A percentile compares a stretch with the other conserved stretches of the same genome.
Evolutionary conservation across 345 rosid genomes (phyloP).

Genomic region (Toxicodendron radicans): DNA sequence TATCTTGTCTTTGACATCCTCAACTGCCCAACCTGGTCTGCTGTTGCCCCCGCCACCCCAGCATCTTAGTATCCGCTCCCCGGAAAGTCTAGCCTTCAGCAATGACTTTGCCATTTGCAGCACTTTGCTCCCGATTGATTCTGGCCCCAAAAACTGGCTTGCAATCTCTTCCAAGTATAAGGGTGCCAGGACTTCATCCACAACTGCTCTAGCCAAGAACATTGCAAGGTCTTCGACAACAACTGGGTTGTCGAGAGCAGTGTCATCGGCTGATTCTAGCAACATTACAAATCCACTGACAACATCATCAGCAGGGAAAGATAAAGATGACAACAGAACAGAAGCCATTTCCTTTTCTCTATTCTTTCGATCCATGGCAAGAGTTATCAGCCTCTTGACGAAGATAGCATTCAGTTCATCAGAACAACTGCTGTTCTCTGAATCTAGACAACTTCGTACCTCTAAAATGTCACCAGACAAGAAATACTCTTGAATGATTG

Average conservation of each 20-base stretch:
- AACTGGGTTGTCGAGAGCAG: constrained; percentile 73
- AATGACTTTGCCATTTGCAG: constrained; percentile 73
- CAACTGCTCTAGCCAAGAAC: constrained; percentile 83
- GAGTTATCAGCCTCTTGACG: constrained; percentile 66
- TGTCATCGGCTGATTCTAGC: constrained; percentile 80
- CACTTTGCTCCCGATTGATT: constrained; percentile 58
- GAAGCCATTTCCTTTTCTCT: constrained; percentile 95
- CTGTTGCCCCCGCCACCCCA: constrained; percentile 84
- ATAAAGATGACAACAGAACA: constrained; percentile 65
- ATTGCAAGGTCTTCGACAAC: constrained; percentile 84
- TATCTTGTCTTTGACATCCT: constrained; percentile 75
- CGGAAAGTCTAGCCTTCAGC: constrained; percentile 71
- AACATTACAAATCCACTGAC: constrained; percentile 63
- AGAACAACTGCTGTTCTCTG: constrained; percentile 42
- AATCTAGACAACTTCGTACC: constrained; percentile 59
- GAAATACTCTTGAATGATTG: constrained; percentile 74
- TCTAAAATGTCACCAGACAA: constrained; percentile 65
- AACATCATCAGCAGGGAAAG: constrained; percentile 68
- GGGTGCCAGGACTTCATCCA: constrained; percentile 83
- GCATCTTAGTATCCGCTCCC: constrained; percentile 79
- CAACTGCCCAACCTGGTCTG: constrained; percentile 62
- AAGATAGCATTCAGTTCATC: constrained; percentile 67
- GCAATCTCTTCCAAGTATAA: constrained; percentile 66
- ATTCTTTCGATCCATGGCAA: constrained; percentile 85
- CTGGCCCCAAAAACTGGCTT: constrained; percentile 46